These are phyloP conservation scores for Lentinus tigrinus DNA, from an alignment of 768 basidiomycete species.

Conservation along the genomic window DNA sequence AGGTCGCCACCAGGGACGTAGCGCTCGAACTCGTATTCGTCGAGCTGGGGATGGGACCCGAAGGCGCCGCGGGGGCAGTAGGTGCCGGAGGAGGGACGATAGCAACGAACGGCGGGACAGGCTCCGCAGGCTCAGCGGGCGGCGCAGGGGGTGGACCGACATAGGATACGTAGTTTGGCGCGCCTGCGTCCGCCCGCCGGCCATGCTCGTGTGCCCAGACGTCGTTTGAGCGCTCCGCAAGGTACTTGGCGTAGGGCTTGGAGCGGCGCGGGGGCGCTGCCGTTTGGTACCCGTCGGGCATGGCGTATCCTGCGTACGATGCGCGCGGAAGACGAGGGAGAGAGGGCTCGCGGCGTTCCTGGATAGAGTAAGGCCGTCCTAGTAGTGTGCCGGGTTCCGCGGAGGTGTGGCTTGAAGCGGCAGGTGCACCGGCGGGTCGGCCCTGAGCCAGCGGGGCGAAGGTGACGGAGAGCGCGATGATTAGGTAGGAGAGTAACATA, in stretches of 20 bases:
- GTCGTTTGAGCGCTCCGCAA: constrained; percentile 20
- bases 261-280: not conserved
- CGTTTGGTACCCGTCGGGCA: not conserved
- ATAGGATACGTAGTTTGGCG: constrained; percentile 22
- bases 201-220: not conserved
- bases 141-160: constrained; percentile 11
- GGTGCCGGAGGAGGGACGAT: not conserved
- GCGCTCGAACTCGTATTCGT: not conserved
- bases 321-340: not conserved
- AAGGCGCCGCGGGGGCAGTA: not conserved
- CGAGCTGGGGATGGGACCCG: not conserved
- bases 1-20: not conserved
- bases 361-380: constrained; percentile 22
- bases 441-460: constrained; percentile 1
- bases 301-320: not conserved
- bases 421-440: not conserved
- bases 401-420: not conserved
- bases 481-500: constrained; percentile 15
- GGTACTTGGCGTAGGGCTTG: constrained; percentile 17
- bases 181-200: constrained; percentile 1
- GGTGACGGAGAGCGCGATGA: constrained; percentile 4
- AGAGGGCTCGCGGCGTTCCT: constrained; percentile 6
- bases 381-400: constrained; percentile 22
- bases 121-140: not conserved
- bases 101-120: not conserved